Conservation (phyloP, 1,284 basidiomycete species). For the Papiliotrema terrestris region DNA sequence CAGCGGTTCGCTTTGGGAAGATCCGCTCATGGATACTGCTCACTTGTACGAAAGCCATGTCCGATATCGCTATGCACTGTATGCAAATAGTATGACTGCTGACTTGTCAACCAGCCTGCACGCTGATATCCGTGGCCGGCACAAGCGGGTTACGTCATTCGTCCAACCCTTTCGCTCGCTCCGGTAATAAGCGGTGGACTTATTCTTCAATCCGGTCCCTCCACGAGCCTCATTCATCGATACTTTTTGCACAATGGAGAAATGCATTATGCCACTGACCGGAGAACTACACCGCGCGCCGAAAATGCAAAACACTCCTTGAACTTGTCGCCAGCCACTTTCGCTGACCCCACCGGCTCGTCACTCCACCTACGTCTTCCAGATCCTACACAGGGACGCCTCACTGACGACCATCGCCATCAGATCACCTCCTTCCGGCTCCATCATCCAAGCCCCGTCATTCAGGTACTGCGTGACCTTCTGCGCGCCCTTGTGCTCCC, state of each 20-base stretch:
- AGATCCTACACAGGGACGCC: slow-evolving; percentile 37
- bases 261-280: no score
- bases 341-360: not conserved
- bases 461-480: slow-evolving; percentile 25
- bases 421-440: slow-evolving; percentile 30
- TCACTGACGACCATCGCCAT: slow-evolving; percentile 30
- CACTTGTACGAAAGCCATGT: slow-evolving; percentile 9
- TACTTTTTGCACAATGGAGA: no score
- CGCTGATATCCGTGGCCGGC: not conserved
- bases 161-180: no score
- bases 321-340: not conserved
- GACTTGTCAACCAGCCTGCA: no score
- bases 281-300: no score
- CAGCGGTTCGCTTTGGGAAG: not conserved
- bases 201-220: no score
- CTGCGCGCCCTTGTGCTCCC: slow-evolving; percentile 34
- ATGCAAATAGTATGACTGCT: not conserved
- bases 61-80: not conserved
- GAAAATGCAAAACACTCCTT: not conserved
- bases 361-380: slow-evolving; percentile 16
- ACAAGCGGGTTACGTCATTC: not conserved
- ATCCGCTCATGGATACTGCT: not conserved
- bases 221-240: no score
- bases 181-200: no score
- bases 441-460: slow-evolving; percentile 45